Evolutionary conservation across 2,329 filamentous ascomycete species (phyloP).

Genomic region (Aureobasidium sp.): DNA sequence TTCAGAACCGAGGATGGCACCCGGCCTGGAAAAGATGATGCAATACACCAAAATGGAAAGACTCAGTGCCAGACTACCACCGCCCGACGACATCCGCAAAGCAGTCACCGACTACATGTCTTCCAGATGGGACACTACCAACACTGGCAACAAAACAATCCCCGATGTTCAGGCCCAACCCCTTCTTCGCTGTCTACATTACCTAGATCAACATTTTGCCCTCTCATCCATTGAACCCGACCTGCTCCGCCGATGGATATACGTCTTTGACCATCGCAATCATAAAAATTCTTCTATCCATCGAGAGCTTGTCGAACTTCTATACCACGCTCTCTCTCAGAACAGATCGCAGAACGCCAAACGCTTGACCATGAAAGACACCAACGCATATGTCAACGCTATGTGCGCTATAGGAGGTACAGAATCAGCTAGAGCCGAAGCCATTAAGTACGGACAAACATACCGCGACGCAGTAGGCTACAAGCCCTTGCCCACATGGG

Average conservation of each 20-base stretch:
- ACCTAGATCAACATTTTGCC: slow-evolving; percentile 42
- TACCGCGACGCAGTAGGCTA: background rate
- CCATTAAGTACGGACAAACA: background rate
- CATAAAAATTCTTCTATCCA: background rate
- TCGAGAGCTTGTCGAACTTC: background rate
- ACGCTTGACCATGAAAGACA: too few species aligned
- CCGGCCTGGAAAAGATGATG: slow-evolving; percentile 65
- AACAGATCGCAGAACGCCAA: background rate
- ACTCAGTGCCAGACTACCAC: slow-evolving; percentile 58
- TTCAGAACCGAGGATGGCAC: slow-evolving; percentile 58
- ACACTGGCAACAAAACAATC: slow-evolving; percentile 37
- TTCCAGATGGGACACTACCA: slow-evolving; percentile 22
- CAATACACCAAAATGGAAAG: slow-evolving; percentile 58
- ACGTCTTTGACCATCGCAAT: background rate
- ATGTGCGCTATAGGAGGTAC: background rate
- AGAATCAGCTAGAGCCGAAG: background rate
- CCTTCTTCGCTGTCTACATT: slow-evolving; percentile 52
- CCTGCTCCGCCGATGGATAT: background rate
- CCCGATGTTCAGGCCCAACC: slow-evolving; percentile 62
- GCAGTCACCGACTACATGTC: slow-evolving; percentile 60
- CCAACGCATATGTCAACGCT: background rate
- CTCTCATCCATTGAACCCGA: background rate
- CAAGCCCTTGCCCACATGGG: slow-evolving; percentile 11
- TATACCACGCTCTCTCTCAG: background rate
- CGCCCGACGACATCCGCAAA: slow-evolving; percentile 53